A percentile compares a stretch with the other conserved stretches of the same genome.
These are phyloP conservation scores for Melanogaster broomeanus DNA, from an alignment of 768 basidiomycete species.

Conservation along the genomic window DNA sequence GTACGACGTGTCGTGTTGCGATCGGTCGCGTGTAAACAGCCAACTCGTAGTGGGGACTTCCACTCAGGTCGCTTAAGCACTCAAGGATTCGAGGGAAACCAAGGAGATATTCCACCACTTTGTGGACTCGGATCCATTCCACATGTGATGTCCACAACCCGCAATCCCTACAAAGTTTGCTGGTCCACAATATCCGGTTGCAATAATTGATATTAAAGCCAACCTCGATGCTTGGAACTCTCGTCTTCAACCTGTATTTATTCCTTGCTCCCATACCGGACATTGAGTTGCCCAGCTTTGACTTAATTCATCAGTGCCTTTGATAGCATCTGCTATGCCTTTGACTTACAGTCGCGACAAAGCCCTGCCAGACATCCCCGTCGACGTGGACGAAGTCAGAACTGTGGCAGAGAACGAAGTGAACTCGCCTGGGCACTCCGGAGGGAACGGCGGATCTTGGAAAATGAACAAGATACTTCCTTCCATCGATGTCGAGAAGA, in stretches of 20 bases:
- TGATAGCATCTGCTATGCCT: conserved; percentile 8
- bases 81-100: neutral
- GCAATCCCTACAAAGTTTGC: neutral
- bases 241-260: neutral
- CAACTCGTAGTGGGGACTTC: too few species aligned
- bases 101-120: too few species aligned
- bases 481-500: conserved; percentile 17
- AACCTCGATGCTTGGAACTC: neutral
- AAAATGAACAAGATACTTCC: conserved; percentile 12
- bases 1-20: neutral
- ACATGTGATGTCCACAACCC: neutral
- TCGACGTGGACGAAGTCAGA: neutral
- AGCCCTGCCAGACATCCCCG: conserved; percentile 21
- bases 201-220: neutral
- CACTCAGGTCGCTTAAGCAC: too few species aligned
- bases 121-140: too few species aligned
- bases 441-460: neutral
- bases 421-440: neutral
- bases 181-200: neutral
- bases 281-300: neutral
- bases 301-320: neutral
- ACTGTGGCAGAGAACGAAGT: neutral
- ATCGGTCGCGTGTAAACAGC: too few species aligned
- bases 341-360: conserved; percentile 13
- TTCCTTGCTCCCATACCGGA: neutral